Percentiles rank a stretch among this genome's conserved stretches.
These are phyloP conservation scores for Fusarium xylarioides DNA, from an alignment of 2,329 filamentous ascomycete genomes.

Conservation along the genomic window DNA sequence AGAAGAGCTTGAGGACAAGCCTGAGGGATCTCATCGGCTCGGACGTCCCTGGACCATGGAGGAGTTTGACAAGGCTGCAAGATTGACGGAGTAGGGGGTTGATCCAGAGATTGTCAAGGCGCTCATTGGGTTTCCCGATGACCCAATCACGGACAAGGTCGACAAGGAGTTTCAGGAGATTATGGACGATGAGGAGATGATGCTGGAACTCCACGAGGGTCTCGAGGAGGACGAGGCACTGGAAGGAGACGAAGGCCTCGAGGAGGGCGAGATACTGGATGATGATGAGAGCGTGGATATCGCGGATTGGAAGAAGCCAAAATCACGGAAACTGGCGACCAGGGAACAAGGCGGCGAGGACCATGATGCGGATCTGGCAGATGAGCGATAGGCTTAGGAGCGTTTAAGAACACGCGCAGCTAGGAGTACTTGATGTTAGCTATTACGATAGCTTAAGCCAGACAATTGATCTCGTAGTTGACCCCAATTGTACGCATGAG, in stretches of 20 bases:
- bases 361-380: not conserved
- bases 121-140: not conserved
- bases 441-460: not conserved
- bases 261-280: not conserved
- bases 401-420: fast-evolving
- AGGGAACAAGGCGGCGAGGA: too few species aligned
- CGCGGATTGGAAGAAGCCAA: not conserved
- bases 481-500: too few species aligned
- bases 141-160: not conserved
- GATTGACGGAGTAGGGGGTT: not conserved
- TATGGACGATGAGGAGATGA: not conserved
- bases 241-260: not conserved
- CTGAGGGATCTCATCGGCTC: not conserved
- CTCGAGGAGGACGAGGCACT: not conserved
- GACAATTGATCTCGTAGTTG: not conserved
- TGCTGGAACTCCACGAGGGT: not conserved
- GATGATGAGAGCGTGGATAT: not conserved
- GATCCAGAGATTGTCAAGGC: not conserved
- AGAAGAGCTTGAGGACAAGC: not conserved
- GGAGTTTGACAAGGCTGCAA: not conserved
- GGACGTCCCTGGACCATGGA: not conserved
- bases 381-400: not conserved
- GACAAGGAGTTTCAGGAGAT: not conserved
- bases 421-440: not conserved
- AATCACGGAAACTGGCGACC: not conserved